Conservation (phyloP, 495 filamentous ascomycete genomes). For the Polyplosphaeria fusca region DNA sequence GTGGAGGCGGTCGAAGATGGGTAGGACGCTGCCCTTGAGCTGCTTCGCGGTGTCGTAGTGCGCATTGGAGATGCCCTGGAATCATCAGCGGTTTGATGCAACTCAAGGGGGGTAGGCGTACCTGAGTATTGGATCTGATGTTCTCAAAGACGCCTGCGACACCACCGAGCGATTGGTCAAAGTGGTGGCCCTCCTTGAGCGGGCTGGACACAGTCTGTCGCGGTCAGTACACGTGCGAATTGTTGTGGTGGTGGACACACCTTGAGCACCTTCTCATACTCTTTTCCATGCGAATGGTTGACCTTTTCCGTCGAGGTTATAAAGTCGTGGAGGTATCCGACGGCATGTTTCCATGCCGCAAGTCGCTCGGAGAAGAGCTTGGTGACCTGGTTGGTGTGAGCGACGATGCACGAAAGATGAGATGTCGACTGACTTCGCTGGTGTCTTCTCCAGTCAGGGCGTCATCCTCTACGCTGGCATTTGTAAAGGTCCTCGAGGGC, state of each 20-base stretch:
- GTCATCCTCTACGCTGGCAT: slow-evolving; percentile 50
- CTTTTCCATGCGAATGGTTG: slow-evolving; percentile 80
- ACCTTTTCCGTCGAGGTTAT: slow-evolving; percentile 77
- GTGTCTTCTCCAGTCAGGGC: slow-evolving; percentile 77
- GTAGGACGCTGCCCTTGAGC: slow-evolving; percentile 76
- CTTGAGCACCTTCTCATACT: slow-evolving; percentile 93
- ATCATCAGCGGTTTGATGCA: not conserved
- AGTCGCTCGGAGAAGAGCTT: slow-evolving; percentile 77
- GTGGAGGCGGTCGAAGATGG: slow-evolving; percentile 84
- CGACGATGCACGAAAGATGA: not conserved
- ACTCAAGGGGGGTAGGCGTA: slow-evolving; percentile 33
- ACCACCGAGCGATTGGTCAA: slow-evolving; percentile 80
- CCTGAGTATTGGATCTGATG: slow-evolving; percentile 85
- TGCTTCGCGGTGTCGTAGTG: slow-evolving; percentile 86
- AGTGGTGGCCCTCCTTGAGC: slow-evolving; percentile 82
- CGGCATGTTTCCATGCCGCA: slow-evolving; percentile 92
- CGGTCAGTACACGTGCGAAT: no score
- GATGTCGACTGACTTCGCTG: slow-evolving; percentile 57
- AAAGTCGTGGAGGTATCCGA: slow-evolving; percentile 86
- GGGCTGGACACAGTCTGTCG: slow-evolving; percentile 76
- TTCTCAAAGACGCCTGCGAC: slow-evolving; percentile 89
- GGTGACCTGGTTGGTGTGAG: slow-evolving; percentile 48
- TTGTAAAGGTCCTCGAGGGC: slow-evolving; percentile 33
- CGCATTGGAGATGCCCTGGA: slow-evolving; percentile 73
- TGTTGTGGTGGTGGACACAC: slow-evolving; percentile 43